These are phyloP conservation scores for Rhizopogon vinicolor DNA, from an alignment of 768 basidiomycete species.

Conservation along the genomic window DNA sequence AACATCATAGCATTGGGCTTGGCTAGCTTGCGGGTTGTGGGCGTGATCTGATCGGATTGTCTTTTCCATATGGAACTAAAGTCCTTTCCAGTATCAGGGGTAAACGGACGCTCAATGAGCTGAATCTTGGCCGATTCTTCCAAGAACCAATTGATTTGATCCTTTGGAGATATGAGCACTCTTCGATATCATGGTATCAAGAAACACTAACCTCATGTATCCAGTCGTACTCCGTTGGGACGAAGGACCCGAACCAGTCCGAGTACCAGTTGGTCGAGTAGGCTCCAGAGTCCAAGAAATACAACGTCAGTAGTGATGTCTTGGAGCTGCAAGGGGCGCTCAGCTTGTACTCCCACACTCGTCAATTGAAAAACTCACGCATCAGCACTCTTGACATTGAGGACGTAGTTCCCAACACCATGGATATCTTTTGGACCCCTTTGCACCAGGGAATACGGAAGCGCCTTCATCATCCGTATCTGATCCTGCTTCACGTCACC, in stretches of 20 bases:
- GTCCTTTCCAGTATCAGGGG: conserved; percentile 70
- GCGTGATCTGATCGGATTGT: conserved; percentile 55
- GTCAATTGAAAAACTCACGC: conserved; percentile 47
- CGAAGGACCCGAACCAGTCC: conserved; percentile 56
- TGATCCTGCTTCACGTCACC: conserved; percentile 61
- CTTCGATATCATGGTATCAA: not conserved
- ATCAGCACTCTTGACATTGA: conserved; percentile 83
- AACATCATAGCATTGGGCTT: conserved; percentile 98
- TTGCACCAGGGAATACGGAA: conserved; percentile 85
- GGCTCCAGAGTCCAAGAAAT: conserved; percentile 86
- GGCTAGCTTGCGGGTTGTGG: conserved; percentile 53
- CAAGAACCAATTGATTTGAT: conserved; percentile 90
- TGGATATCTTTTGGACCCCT: conserved; percentile 80
- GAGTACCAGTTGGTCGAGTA: conserved; percentile 54
- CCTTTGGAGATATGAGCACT: conserved; percentile 21
- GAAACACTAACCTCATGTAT: conserved; percentile 53
- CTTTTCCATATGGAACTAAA: conserved; percentile 63
- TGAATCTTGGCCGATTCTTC: conserved; percentile 74
- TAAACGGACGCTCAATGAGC: conserved; percentile 79
- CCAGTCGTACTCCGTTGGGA: conserved; percentile 81
- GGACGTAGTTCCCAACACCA: conserved; percentile 88
- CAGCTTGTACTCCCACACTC: conserved; percentile 3
- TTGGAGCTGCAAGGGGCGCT: conserved; percentile 53
- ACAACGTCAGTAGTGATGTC: conserved; percentile 85
- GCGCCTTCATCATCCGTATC: conserved; percentile 60